A percentile compares a stretch with the other conserved stretches of the same genome.
Conservation (phyloP, 441 rosid genomes). For the Metrosideros polymorpha region DNA sequence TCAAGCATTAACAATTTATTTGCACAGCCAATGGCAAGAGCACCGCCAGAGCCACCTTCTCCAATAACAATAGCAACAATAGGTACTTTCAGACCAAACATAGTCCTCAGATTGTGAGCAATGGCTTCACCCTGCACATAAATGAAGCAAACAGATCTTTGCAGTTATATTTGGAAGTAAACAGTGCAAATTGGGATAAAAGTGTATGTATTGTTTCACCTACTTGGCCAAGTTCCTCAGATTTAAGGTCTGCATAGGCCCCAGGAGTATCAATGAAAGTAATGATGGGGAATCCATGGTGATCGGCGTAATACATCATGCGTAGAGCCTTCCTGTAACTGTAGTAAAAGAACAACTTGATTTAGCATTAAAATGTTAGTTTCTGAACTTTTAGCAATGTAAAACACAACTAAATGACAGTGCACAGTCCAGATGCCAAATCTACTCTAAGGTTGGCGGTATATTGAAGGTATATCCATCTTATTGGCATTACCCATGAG, state of each 20-base stretch:
- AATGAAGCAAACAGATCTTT: constrained; percentile 9
- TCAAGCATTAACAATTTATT: constrained; percentile 90
- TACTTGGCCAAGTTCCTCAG: constrained; percentile 91
- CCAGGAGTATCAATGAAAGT: constrained; percentile 99
- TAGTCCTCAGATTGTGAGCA: constrained; percentile 82
- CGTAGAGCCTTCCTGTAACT: constrained; percentile 94
- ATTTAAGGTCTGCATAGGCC: constrained; percentile 84
- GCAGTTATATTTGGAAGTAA: not conserved
- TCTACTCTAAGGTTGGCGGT: not conserved
- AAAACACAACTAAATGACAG: not conserved
- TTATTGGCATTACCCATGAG: constrained; percentile 61
- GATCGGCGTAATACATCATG: constrained; percentile 95
- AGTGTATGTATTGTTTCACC: not conserved
- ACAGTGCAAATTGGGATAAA: not conserved
- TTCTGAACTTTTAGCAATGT: not conserved
- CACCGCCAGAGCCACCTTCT: constrained; percentile 99
- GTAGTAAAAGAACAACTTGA: constrained; percentile 3
- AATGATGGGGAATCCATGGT: constrained; percentile 86
- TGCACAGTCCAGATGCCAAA: not conserved
- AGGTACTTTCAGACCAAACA: constrained; percentile 94
- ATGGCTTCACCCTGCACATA: constrained; percentile 88
- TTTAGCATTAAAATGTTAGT: not conserved
- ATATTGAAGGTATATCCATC: not conserved
- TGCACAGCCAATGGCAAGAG: constrained; percentile 92
- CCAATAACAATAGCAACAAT: constrained; percentile 84